A percentile compares a stretch with the other conserved stretches of the same genome.
Evolutionary conservation across 2,329 filamentous ascomycete species (phyloP).

Genomic region (Elsinoe necatrix): DNA sequence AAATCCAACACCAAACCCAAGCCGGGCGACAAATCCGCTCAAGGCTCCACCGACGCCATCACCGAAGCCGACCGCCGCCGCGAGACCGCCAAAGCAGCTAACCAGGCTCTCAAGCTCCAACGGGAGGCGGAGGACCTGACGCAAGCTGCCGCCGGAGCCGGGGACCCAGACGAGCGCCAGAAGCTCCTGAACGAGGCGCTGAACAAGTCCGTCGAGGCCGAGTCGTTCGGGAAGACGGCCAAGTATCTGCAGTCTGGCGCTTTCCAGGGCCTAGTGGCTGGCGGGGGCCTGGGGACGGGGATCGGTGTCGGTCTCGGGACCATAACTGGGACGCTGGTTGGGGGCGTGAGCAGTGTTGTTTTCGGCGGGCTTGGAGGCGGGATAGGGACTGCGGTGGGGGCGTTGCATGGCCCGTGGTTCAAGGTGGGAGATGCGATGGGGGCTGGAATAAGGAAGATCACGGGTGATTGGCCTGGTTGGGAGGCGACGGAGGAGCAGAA

Average conservation of each 20-base stretch:
- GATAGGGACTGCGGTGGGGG: slow-evolving; percentile 30
- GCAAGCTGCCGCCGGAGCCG: slow-evolving; percentile 34
- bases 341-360: slow-evolving; percentile 27
- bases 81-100: neutral
- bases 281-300: slow-evolving; percentile 31
- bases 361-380: slow-evolving; percentile 31
- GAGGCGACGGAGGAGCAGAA: slow-evolving; percentile 29
- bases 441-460: slow-evolving; percentile 27
- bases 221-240: slow-evolving; percentile 35
- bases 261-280: slow-evolving; percentile 34
- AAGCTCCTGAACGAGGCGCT: slow-evolving; percentile 33
- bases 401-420: slow-evolving; percentile 31
- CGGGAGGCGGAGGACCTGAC: slow-evolving; percentile 31
- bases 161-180: slow-evolving; percentile 32
- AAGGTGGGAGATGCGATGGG: slow-evolving; percentile 31
- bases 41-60: neutral
- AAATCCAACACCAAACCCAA: neutral
- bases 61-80: neutral
- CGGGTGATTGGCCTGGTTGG: slow-evolving; percentile 32
- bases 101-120: slow-evolving; percentile 6
- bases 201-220: slow-evolving; percentile 35
- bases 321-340: slow-evolving; percentile 30
- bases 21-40: neutral
- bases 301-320: slow-evolving; percentile 31
- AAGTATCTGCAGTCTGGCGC: slow-evolving; percentile 34